A percentile compares a stretch with the other conserved stretches of the same genome.
Evolutionary conservation across 2,329 filamentous ascomycete species (phyloP).

Genomic region (Cucurbitaria berberidis): DNA sequence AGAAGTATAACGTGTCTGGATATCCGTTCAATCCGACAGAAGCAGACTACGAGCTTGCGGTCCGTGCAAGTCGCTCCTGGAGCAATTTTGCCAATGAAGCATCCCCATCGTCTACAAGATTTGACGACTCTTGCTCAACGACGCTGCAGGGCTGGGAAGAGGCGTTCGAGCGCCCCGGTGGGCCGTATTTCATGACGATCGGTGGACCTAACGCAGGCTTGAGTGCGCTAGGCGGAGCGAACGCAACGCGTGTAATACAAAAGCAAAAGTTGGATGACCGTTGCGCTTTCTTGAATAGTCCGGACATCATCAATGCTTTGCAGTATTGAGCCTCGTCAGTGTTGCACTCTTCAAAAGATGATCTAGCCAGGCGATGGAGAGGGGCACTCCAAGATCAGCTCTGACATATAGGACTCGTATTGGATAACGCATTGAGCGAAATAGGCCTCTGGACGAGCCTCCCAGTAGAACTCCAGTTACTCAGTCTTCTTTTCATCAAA

Average conservation of each 20-base stretch:
- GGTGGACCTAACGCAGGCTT: constrained; percentile 55
- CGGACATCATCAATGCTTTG: constrained; percentile 52
- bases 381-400: background rate
- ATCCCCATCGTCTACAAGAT: constrained; percentile 11
- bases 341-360: background rate
- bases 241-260: constrained; percentile 33
- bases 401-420: background rate
- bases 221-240: constrained; percentile 48
- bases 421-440: no score
- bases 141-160: constrained; percentile 53
- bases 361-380: no score
- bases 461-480: background rate
- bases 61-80: constrained; percentile 56
- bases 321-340: constrained; percentile 30
- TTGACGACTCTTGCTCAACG: constrained; percentile 28
- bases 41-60: constrained; percentile 51
- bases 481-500: background rate
- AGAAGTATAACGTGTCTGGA: constrained; percentile 51
- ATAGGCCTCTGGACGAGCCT: no score
- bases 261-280: constrained; percentile 55
- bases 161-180: constrained; percentile 41
- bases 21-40: constrained; percentile 44
- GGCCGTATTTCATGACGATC: constrained; percentile 38
- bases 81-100: constrained; percentile 54
- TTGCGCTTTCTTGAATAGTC: constrained; percentile 56